These are phyloP conservation scores for Phytophthora chlamydospora DNA, from an alignment of 352 stramenopile species.

Conservation along the genomic window DNA sequence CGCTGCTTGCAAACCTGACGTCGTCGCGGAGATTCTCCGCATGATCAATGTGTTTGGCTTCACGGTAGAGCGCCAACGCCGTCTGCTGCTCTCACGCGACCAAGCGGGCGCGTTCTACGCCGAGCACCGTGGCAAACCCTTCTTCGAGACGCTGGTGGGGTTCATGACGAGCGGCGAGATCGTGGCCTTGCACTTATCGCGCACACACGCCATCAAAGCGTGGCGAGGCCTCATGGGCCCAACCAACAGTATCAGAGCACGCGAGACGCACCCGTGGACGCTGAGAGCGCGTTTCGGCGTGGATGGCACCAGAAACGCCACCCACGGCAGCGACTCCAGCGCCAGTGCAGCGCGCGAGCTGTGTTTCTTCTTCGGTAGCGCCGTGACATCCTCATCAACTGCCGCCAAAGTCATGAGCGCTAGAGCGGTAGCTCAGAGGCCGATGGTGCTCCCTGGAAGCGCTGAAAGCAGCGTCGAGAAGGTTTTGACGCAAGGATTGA, in stretches of 20 bases:
- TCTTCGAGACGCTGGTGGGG: conserved; percentile 57
- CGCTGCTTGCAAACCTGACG: conserved; percentile 35
- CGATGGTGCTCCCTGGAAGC: conserved; percentile 6
- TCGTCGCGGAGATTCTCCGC: conserved; percentile 42
- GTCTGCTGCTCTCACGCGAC: conserved; percentile 43
- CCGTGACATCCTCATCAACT: conserved; percentile 21
- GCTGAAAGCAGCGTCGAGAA: conserved; percentile 32
- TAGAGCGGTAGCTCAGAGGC: conserved; percentile 19
- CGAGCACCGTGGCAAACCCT: conserved; percentile 65
- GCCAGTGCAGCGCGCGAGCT: conserved; percentile 69
- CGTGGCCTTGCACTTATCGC: conserved; percentile 53
- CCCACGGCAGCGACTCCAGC: conserved; percentile 76
- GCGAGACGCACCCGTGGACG: conserved; percentile 52
- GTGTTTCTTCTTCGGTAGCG: conserved; percentile 75
- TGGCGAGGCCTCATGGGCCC: conserved; percentile 83
- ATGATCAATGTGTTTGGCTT: conserved; percentile 60
- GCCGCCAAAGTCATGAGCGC: not conserved
- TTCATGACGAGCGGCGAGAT: conserved; percentile 82
- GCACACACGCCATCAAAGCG: conserved; percentile 54
- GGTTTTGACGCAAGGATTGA: conserved; percentile 46
- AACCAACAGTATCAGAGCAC: conserved; percentile 67
- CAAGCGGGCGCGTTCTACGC: conserved; percentile 67
- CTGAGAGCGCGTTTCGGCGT: conserved; percentile 80
- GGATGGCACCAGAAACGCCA: conserved; percentile 82
- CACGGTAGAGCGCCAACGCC: conserved; percentile 44